Conservation (phyloP, 495 filamentous ascomycete genomes). For the Mytilinidion resinicola region DNA sequence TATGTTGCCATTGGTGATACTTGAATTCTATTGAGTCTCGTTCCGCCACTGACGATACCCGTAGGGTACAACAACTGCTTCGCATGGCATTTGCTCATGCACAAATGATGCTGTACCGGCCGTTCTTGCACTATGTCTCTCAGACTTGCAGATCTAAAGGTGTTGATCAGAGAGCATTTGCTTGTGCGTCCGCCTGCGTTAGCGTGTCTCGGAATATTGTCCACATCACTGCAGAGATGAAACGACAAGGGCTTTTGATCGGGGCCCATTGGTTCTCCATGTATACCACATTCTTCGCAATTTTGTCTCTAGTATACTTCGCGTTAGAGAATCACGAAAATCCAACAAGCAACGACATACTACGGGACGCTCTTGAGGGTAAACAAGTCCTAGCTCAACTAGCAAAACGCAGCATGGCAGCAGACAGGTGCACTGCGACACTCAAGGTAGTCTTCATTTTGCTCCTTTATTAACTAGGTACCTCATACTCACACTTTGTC, state of each 20-base stretch:
- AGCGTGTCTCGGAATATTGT: constrained; percentile 90
- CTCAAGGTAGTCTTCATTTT: constrained; percentile 53
- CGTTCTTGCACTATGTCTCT: constrained; percentile 92
- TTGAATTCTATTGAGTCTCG: neutral
- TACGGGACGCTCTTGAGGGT: constrained; percentile 78
- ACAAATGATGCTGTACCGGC: constrained; percentile 91
- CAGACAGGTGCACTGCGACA: constrained; percentile 71
- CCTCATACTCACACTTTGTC: neutral
- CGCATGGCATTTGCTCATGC: constrained; percentile 85
- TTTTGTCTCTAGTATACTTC: constrained; percentile 83
- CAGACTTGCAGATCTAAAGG: constrained; percentile 56
- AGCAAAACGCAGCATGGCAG: constrained; percentile 78
- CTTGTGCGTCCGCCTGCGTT: constrained; percentile 87
- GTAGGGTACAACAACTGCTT: constrained; percentile 79
- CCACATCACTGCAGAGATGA: constrained; percentile 86
- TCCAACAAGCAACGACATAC: constrained; percentile 63
- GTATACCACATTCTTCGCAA: constrained; percentile 93
- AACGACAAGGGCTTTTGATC: constrained; percentile 70
- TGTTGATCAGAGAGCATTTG: constrained; percentile 81
- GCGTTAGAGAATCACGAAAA: constrained; percentile 85
- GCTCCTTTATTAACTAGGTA: neutral
- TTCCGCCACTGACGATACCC: neutral
- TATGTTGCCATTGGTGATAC: constrained; percentile 40
- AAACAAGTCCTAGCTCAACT: constrained; percentile 71
- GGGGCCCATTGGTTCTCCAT: constrained; percentile 96